A percentile compares a stretch with the other conserved stretches of the same genome.
Evolutionary conservation across 2,329 filamentous ascomycete species (phyloP).

Genomic region (Microsporum ferrugineum): DNA sequence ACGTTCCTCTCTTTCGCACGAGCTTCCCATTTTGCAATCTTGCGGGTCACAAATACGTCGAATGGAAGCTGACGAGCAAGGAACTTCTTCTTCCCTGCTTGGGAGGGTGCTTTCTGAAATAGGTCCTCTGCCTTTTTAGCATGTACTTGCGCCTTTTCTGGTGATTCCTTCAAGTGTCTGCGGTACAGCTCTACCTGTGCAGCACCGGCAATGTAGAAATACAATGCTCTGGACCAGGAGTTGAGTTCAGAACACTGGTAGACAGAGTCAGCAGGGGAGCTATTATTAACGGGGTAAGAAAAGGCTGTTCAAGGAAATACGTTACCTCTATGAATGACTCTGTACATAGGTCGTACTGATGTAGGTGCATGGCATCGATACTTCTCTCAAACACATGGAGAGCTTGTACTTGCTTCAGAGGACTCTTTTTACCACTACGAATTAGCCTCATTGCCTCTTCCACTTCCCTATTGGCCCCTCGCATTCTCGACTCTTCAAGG

Average conservation of each 20-base stretch:
- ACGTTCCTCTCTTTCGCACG: conserved; percentile 56
- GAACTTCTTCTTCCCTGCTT: conserved; percentile 76
- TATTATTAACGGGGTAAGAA: conserved; percentile 1
- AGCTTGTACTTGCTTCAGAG: conserved; percentile 79
- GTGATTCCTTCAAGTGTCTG: conserved; percentile 20
- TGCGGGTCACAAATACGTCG: conserved; percentile 72
- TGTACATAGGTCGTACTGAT: conserved; percentile 63
- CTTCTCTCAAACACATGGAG: conserved; percentile 76
- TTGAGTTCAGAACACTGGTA: conserved; percentile 61
- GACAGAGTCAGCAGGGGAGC: neutral
- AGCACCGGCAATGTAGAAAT: conserved; percentile 75
- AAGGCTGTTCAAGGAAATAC: conserved; percentile 7
- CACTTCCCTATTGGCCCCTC: conserved; percentile 55
- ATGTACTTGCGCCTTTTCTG: conserved; percentile 41
- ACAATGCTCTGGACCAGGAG: conserved; percentile 80
- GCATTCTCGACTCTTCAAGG: conserved; percentile 73
- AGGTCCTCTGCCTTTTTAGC: conserved; percentile 57
- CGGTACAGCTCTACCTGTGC: conserved; percentile 76
- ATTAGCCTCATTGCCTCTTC: conserved; percentile 57
- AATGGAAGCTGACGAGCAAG: conserved; percentile 85
- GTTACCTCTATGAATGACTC: conserved; percentile 56
- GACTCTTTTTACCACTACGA: conserved; percentile 47
- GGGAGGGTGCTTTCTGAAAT: conserved; percentile 57
- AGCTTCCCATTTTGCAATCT: conserved; percentile 78
- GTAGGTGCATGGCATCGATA: conserved; percentile 64